A percentile compares a stretch with the other conserved stretches of the same genome.
Evolutionary conservation across 192 early-diverging fungal species (phyloP).

Genomic region (Coemansia furcata): DNA sequence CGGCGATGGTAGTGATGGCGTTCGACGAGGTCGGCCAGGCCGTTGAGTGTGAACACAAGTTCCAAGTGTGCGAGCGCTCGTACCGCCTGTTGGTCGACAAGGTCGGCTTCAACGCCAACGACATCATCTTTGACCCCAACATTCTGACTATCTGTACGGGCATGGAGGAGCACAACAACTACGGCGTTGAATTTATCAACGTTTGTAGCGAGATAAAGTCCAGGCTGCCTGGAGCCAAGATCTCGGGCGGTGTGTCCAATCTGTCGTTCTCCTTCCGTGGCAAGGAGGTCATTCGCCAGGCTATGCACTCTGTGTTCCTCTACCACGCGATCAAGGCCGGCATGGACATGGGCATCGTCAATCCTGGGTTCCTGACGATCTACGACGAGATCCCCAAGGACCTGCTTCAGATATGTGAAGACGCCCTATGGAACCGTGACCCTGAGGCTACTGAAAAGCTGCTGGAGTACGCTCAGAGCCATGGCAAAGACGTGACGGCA

Average conservation of each 20-base stretch:
- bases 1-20: conserved; percentile 96
- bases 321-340: conserved; percentile 81
- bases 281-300: conserved; percentile 87
- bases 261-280: conserved; percentile 97
- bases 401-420: conserved; percentile 86
- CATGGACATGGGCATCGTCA: conserved; percentile 99
- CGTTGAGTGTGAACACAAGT: conserved; percentile 78
- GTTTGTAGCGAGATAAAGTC: conserved; percentile 72
- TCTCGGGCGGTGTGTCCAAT: conserved; percentile 96
- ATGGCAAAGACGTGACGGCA: conserved; percentile 62
- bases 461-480: conserved; percentile 82
- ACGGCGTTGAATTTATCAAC: conserved; percentile 91
- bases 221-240: conserved; percentile 83
- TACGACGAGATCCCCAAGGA: conserved; percentile 97
- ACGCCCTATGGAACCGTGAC: conserved; percentile 90
- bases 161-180: conserved; percentile 97
- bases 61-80: conserved; percentile 85
- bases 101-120: conserved; percentile 82
- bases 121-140: conserved; percentile 90
- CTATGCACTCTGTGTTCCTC: conserved; percentile 95
- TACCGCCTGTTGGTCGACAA: conserved; percentile 84
- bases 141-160: conserved; percentile 96
- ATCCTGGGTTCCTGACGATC: conserved; percentile 92
- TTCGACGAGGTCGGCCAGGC: conserved; percentile 96
- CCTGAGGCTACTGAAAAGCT: conserved; percentile 91